phyloP scores from a whole-genome alignment of 176 grass and related monocot genomes.

The Olyra latifolia region DNA sequence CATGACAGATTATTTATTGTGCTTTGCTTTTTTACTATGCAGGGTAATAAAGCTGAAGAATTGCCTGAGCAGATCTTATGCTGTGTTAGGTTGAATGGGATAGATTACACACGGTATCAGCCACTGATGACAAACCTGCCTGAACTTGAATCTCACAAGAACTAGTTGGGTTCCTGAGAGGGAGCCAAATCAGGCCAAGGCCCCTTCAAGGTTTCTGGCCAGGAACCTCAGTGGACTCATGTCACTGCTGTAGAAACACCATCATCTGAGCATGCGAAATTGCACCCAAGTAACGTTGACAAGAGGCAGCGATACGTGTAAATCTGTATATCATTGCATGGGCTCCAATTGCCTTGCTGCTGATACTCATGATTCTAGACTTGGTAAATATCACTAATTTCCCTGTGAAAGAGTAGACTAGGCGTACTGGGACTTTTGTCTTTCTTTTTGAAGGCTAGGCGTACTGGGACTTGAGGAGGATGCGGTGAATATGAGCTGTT shows the following conservation, averaged over 20 bases:
- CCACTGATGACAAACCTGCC: slow-evolving; percentile 50
- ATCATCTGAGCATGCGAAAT: slow-evolving; percentile 22
- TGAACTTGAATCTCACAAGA: slow-evolving; percentile 35
- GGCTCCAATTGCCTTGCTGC: slow-evolving; percentile 31
- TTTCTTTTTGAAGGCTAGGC: neutral
- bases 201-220: slow-evolving; percentile 30
- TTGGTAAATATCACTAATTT: slow-evolving; percentile 47
- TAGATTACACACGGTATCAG: slow-evolving; percentile 80
- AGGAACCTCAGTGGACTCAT: neutral
- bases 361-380: slow-evolving; percentile 38
- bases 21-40: slow-evolving; percentile 19
- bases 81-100: slow-evolving; percentile 88
- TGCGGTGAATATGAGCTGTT: slow-evolving; percentile 2
- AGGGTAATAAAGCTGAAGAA: slow-evolving; percentile 95
- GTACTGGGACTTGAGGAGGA: neutral
- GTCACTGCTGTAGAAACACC: neutral
- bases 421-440: neutral
- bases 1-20: neutral
- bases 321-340: slow-evolving; percentile 53
- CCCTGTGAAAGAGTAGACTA: slow-evolving; percentile 4
- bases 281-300: slow-evolving; percentile 26
- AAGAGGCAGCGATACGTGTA: slow-evolving; percentile 34
- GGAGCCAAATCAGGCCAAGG: slow-evolving; percentile 13
- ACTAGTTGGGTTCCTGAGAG: slow-evolving; percentile 35
- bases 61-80: slow-evolving; percentile 88